A percentile compares a stretch with the other conserved stretches of the same genome.
phyloP scores from a whole-genome alignment of 331 rosid genomes.

The Acacia pycnantha region DNA sequence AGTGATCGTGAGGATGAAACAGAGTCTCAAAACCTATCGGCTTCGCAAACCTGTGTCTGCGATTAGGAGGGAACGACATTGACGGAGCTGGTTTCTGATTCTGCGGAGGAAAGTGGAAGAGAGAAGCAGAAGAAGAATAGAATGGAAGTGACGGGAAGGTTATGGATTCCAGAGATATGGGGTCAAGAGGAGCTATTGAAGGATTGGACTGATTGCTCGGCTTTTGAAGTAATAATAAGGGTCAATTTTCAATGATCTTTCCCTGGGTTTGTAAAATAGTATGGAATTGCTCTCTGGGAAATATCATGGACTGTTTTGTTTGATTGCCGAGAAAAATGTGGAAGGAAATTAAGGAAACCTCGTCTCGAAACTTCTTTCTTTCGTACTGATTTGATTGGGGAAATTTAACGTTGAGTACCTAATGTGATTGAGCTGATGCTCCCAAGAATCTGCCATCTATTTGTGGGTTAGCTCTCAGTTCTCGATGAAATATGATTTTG shows the following conservation, averaged over 20 bases:
- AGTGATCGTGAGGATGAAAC: too few relatives aligned
- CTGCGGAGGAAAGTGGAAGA: too few relatives aligned
- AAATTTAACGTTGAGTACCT: slow-evolving; percentile 20
- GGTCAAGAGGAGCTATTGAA: too few relatives aligned
- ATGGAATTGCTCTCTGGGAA: not conserved
- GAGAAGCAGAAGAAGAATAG: too few relatives aligned
- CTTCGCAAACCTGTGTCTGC: too few relatives aligned
- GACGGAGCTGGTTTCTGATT: too few relatives aligned
- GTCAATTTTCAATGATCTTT: not conserved
- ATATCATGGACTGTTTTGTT: not conserved
- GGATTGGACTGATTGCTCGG: too few relatives aligned
- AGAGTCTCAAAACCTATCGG: too few relatives aligned
- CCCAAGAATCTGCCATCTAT: not conserved
- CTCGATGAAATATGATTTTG: slow-evolving; percentile 13
- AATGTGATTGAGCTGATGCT: not conserved
- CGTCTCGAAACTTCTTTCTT: slow-evolving; percentile 16
- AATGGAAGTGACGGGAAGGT: too few relatives aligned
- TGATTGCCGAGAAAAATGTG: slow-evolving; percentile 25
- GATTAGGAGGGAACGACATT: too few relatives aligned
- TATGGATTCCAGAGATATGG: too few relatives aligned
- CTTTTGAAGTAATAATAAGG: slow-evolving; percentile 9
- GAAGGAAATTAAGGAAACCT: not conserved
- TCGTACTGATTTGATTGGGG: not conserved
- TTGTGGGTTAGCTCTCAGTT: slow-evolving; percentile 3
- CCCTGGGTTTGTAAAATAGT: slow-evolving; percentile 20